Conservation (phyloP, 768 basidiomycete species). For the Mycena alexandri region DNA sequence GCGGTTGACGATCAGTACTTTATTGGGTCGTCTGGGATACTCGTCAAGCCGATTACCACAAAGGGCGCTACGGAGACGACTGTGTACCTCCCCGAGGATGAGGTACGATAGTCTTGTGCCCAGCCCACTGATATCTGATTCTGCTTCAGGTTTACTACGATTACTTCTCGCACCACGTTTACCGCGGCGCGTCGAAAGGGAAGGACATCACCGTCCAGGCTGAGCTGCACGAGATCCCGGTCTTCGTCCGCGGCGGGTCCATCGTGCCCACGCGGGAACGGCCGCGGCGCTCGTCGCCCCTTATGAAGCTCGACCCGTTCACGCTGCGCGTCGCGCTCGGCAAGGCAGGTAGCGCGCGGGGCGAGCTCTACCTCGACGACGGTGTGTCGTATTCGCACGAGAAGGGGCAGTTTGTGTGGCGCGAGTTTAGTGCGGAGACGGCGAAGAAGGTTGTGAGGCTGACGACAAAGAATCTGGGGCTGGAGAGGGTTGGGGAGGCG, state of each 20-base stretch:
- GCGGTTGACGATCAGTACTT: slow-evolving; percentile 95
- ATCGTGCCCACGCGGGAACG: slow-evolving; percentile 91
- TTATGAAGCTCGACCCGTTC: slow-evolving; percentile 95
- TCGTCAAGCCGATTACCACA: slow-evolving; percentile 91
- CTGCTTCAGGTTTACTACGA: slow-evolving; percentile 87
- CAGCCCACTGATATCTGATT: background rate
- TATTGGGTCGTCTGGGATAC: slow-evolving; percentile 86
- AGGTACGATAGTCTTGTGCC: slow-evolving; percentile 57
- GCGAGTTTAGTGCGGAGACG: slow-evolving; percentile 72
- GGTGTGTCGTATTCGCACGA: slow-evolving; percentile 85
- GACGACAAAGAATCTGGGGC: slow-evolving; percentile 68
- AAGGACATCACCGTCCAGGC: slow-evolving; percentile 82
- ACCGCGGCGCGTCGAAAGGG: slow-evolving; percentile 76
- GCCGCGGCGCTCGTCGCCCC: slow-evolving; percentile 83
- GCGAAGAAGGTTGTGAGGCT: slow-evolving; percentile 59
- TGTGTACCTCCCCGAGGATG: slow-evolving; percentile 90
- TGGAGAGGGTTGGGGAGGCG: slow-evolving; percentile 56
- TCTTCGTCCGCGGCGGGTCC: slow-evolving; percentile 91
- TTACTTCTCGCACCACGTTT: slow-evolving; percentile 81
- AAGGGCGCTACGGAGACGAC: slow-evolving; percentile 76
- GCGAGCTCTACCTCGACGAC: slow-evolving; percentile 96
- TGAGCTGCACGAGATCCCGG: slow-evolving; percentile 82
- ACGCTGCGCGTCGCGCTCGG: slow-evolving; percentile 88
- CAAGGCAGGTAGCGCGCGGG: slow-evolving; percentile 69
- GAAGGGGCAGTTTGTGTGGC: slow-evolving; percentile 87